Evolutionary conservation across 768 basidiomycete genomes (phyloP), one percentile per base, ranked within the genome.

Genomic region (Psilocybe tampanensis): DNA sequence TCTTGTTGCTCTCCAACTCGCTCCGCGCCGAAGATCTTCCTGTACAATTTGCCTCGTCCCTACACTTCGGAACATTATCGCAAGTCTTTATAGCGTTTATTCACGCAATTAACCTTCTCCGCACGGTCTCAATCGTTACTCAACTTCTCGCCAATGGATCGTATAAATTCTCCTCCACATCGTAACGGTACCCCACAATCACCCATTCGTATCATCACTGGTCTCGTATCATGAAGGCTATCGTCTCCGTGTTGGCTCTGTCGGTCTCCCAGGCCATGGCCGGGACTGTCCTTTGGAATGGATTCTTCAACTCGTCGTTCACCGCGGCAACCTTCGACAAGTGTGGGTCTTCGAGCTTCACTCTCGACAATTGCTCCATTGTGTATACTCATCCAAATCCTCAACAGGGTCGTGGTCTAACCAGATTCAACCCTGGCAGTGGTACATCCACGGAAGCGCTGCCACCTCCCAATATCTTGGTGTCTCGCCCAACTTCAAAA

Each of bases 361-460:
- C 12, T n/a, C 2, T 7, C 21, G n/a, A 21, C 22, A 11, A 23
- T 32, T 8, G 8, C 5, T 17, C 17, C 34, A 12, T 36, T 22
- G 29, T 15, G 26, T 17, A 33, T 17, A 17, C 12, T 43, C 13
- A 54, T n/a, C 12, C 19, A 23, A 29, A 19, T n/a, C 17, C 15
- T 45, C 2, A 11, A 8, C 22, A 64, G 62, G 62, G 62, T 64
- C 62, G 2, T 64, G 62, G 62, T 64, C 62, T 3, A 64, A 64
- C 53, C 57, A 64, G 41, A 64, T 64, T 21, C 51, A 51, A 29
- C 62, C 62, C 32, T 64, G 62, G 62, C 62, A 64, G 42, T 64
- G 62, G 62, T 64, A 64, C 44, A 64, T 64, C 44, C 62, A 64
- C 48, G 62, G 62, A 21, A 54, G 59, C 18, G 62, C 22, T 13